Base-by-base conservation (phyloP, 768 basidiomycete species). In the Lanmaoa pseudosensibilis region DNA sequence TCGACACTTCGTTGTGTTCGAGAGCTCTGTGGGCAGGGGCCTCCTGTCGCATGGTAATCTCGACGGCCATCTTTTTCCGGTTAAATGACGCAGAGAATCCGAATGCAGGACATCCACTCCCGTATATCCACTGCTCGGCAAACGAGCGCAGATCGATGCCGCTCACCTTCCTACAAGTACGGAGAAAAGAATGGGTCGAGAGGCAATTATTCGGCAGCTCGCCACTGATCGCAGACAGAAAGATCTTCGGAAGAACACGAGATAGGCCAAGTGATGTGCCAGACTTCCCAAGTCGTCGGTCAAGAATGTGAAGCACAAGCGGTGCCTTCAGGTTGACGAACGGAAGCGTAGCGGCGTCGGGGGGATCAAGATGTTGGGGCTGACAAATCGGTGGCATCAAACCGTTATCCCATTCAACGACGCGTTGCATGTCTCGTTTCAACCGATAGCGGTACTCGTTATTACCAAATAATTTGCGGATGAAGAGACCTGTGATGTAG, bases 111-210 rank as follows among this genome's bases (percentile, higher is more conserved):
- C 94, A 97, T 21, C 97, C 97, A 69, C 91, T 94, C 13, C 95
- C 95, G 66, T 94, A 97, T 59, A 99, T 93, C 97, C 97, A 99
- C 71, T 98, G 96, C 66, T 98, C 94, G n/a, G 93, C 92, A 68
- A 99, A 99, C 30, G 84, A 83, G 52, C 90, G 81, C 23, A 90
- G 82, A 67, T 98, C 96, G 18, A 92, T 88, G 11, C 94, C 92
- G 67, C 91, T 92, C 58, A 95, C 90, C 73, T 95, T 98, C 63
- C 95, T 80, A 67, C 95, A 98, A 43, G 85, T 94, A 55, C 94
- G 77, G 57, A 98, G 80, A 74, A 99, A 98, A 21, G 86, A 83
- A 59, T 92, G 88, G 0, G 97, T 98, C 1, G 93, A 92, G 10
- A 99, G 77, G 21, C 85, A 81, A 68, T 94, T 95, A 65, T 88